Percentiles rank a stretch among this genome's conserved stretches.
phyloP scores from a whole-genome alignment of 768 basidiomycete species.

The Crepidotus variabilis region DNA sequence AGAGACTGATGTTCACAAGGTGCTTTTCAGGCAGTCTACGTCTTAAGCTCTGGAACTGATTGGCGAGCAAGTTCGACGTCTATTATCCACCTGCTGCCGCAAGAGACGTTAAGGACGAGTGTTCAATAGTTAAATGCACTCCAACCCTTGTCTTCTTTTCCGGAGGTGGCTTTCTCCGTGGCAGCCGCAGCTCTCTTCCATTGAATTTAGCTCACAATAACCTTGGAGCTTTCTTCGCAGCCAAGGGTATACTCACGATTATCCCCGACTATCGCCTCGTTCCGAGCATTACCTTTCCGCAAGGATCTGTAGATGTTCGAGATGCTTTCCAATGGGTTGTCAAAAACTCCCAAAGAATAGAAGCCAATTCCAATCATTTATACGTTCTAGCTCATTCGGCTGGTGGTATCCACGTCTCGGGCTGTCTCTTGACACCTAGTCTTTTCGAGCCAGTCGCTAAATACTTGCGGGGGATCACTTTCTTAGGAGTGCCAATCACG shows the following conservation, averaged over 20 bases:
- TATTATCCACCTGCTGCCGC: constrained; percentile 13
- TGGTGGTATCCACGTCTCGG: constrained; percentile 21
- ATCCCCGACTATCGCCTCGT: constrained; percentile 24
- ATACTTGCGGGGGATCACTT: constrained; percentile 14
- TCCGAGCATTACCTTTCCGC: constrained; percentile 19
- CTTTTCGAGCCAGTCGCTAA: constrained; percentile 9
- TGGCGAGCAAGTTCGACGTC: constrained; percentile 19
- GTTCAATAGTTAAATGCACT: not conserved
- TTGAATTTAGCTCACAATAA: constrained; percentile 21
- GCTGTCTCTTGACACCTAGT: constrained; percentile 13
- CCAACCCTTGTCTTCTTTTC: constrained; percentile 23
- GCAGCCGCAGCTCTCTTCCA: constrained; percentile 16
- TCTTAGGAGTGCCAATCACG: constrained; percentile 19
- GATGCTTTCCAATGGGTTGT: constrained; percentile 19
- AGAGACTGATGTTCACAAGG: constrained; percentile 12
- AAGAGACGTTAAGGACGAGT: not conserved
- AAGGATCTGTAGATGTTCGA: constrained; percentile 21
- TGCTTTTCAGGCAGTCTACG: not conserved
- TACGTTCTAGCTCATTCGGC: constrained; percentile 24
- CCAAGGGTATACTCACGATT: constrained; percentile 21
- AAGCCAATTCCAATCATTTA: constrained; percentile 5
- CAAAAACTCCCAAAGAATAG: constrained; percentile 8
- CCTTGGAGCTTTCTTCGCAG: constrained; percentile 24
- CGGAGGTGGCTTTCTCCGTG: constrained; percentile 20
- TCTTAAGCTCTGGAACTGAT: not conserved